phyloP scores from a whole-genome alignment of 2,329 filamentous ascomycete species.

The Penicillium olsonii region DNA sequence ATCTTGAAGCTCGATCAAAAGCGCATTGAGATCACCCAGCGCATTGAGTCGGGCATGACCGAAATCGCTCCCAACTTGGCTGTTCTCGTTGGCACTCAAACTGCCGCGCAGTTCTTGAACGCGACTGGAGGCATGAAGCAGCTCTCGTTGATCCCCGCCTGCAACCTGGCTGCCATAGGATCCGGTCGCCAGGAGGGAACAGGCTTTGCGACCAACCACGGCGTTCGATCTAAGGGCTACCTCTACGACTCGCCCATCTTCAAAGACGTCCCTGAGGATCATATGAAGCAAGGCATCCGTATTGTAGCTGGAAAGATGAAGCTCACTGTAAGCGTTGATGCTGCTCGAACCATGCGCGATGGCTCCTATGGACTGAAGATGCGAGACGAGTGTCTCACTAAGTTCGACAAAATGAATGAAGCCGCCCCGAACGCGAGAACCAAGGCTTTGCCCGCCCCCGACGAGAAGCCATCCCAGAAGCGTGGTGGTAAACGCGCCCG shows the following conservation, averaged over 20 bases:
- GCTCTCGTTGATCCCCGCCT: conserved; percentile 87
- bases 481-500: conserved; percentile 85
- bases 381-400: conserved; percentile 77
- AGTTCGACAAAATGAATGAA: conserved; percentile 89
- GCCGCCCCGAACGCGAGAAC: conserved; percentile 86
- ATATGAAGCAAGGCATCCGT: conserved; percentile 91
- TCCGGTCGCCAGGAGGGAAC: conserved; percentile 81
- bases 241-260: conserved; percentile 92
- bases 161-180: conserved; percentile 87
- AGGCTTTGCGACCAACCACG: conserved; percentile 89
- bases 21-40: conserved; percentile 84
- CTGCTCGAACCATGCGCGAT: conserved; percentile 76
- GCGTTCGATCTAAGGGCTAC: conserved; percentile 87
- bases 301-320: conserved; percentile 93
- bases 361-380: conserved; percentile 82
- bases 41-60: conserved; percentile 96
- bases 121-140: conserved; percentile 85
- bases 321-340: conserved; percentile 87
- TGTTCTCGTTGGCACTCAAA: conserved; percentile 84
- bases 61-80: conserved; percentile 94
- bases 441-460: conserved; percentile 84
- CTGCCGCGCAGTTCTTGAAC: conserved; percentile 94
- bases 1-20: conserved; percentile 83
- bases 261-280: conserved; percentile 76
- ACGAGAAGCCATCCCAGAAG: conserved; percentile 92